Evolutionary conservation across 225 moss, liverwort and hornwort species (phyloP).

Genomic region (Bryoerythrophyllum caledonicum): DNA sequence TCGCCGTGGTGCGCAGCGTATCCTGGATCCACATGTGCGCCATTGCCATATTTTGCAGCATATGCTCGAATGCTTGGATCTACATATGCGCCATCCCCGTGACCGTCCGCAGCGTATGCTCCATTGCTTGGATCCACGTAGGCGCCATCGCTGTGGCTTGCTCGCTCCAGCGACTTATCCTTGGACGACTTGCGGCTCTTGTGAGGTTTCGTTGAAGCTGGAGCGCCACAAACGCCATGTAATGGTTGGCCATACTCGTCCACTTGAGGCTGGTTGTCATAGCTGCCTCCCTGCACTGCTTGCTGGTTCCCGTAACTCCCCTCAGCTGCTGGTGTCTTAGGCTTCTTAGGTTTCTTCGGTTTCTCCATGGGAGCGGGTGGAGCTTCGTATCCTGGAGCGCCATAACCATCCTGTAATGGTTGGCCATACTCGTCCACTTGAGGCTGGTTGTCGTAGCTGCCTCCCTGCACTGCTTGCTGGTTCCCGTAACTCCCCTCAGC

Average conservation of each 20-base stretch:
- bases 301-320: conserved; percentile 21
- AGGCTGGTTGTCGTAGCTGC: neutral
- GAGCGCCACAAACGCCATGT: conserved; percentile 2
- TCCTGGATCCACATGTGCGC: neutral
- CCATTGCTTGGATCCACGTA: too few relatives aligned
- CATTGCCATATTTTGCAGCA: neutral
- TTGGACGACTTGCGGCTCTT: conserved; percentile 11
- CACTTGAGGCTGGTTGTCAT: neutral
- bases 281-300: neutral
- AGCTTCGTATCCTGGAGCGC: neutral
- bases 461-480: conserved; percentile 13
- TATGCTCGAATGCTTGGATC: too few relatives aligned
- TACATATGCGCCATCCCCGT: conserved; percentile 8
- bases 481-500: conserved; percentile 15
- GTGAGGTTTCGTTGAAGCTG: neutral
- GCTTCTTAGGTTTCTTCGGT: conserved; percentile 8
- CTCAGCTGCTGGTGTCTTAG: conserved; percentile 7
- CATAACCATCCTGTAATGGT: conserved; percentile 11
- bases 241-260: neutral
- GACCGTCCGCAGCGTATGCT: too few relatives aligned
- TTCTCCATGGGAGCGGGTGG: conserved; percentile 4
- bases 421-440: neutral
- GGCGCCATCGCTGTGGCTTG: neutral
- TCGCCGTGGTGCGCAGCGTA: too few relatives aligned
- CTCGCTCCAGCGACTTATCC: neutral